phyloP scores from a whole-genome alignment of 208 protist genomes.

The Wallacemonas collosoma region DNA sequence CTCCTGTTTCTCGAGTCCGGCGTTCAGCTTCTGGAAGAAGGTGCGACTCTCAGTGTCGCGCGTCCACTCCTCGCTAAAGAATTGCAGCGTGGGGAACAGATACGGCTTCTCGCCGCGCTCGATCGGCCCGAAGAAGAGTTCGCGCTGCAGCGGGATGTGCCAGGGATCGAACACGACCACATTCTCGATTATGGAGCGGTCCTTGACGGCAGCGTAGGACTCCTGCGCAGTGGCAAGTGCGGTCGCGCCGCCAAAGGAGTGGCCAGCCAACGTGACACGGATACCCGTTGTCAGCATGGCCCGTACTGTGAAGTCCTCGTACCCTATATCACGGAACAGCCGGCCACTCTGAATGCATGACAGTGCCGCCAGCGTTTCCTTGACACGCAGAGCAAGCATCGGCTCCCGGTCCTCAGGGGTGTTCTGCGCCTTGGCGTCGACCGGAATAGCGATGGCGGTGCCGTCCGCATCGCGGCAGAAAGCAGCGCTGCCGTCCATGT shows the following conservation, averaged over 20 bases:
- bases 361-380: conserved; percentile 47
- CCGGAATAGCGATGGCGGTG: conserved; percentile 22
- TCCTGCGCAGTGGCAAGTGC: conserved; percentile 53
- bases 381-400: conserved; percentile 58
- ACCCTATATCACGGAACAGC: conserved; percentile 14
- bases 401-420: conserved; percentile 43
- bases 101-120: conserved; percentile 22
- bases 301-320: conserved; percentile 17
- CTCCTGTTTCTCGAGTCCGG: conserved; percentile 6
- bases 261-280: conserved; percentile 43
- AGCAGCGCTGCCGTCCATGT: conserved; percentile 80
- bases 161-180: conserved; percentile 77
- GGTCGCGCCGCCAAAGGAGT: conserved; percentile 86
- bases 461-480: conserved; percentile 64
- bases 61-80: conserved; percentile 65
- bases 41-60: conserved; percentile 32
- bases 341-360: conserved; percentile 12
- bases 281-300: neutral
- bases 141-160: conserved; percentile 48
- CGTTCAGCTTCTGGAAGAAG: conserved; percentile 44
- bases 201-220: conserved; percentile 6
- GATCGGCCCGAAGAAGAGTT: conserved; percentile 46
- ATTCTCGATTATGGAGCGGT: conserved; percentile 5
- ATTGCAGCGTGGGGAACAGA: conserved; percentile 53
- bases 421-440: conserved; percentile 37